Evolutionary conservation across 306 rosid species (phyloP), one percentile per base, ranked within the genome.

Genomic region (Vachellia collinsii): DNA sequence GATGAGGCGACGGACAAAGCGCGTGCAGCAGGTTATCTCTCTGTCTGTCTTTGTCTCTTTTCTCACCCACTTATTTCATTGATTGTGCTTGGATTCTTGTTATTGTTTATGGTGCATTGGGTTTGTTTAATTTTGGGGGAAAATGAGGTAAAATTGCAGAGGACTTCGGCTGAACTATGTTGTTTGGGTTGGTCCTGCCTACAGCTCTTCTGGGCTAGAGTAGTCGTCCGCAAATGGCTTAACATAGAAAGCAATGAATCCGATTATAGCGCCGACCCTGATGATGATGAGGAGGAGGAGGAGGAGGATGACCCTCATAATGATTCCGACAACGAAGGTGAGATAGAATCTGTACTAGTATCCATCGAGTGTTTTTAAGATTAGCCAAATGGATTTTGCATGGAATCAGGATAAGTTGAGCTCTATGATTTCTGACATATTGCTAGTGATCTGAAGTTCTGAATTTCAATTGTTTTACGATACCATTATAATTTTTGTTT

Each of bases 141-240:
- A 88, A 75, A 44, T 84, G 89, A 88, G 91, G 81, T 10, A 84
- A 43, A 82, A 82, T 83, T 91, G 96, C 97, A 89, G 98, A 90
- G 90, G 25, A 70, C 80, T 76, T 89, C 90, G 90, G 94, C 96
- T 95, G 97, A 95, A 91, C 19, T 92, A 56, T 96, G 92, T 89
- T 96, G 97, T 93, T 95, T 91, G 77, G 97, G 77, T 90, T 93
- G 93, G 88, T 90, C 91, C 56, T 93, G 91, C 92, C 58, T 90
- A 81, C 98, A 96, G 99, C 89, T 89, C 44, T 92, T 96, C 72
- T 93, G 99, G 99, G 94, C 93, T 39, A 83, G 81, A 74, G 87
- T 89, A 47, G 93, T 96, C 19, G 43, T 96, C 81, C 90, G 98
- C 62, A 96, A 96, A 85, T 96, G 89, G 99, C 91, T 96, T 62